These are phyloP conservation scores for Ephemerocybe angulata DNA, from an alignment of 768 basidiomycete species.

Conservation along the genomic window DNA sequence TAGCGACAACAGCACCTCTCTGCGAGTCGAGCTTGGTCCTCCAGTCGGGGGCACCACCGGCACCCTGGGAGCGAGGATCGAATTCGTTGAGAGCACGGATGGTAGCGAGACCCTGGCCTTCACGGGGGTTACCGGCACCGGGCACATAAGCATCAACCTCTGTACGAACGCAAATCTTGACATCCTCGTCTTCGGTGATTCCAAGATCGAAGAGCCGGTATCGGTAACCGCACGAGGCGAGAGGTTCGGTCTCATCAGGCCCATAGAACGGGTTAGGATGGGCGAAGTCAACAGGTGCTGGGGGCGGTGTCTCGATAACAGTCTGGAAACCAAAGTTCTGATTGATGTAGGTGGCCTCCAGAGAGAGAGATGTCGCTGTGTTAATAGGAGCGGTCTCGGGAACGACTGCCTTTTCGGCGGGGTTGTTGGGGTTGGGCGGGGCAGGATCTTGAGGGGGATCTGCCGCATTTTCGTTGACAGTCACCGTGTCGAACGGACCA, in stretches of 20 bases:
- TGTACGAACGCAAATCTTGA: slow-evolving; percentile 89
- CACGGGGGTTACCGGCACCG: slow-evolving; percentile 56
- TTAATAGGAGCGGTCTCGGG: slow-evolving; percentile 86
- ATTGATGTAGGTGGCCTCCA: slow-evolving; percentile 99
- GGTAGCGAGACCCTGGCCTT: slow-evolving; percentile 79
- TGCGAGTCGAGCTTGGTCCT: slow-evolving; percentile 94
- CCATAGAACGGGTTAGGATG: slow-evolving; percentile 95
- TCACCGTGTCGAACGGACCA: slow-evolving; percentile 94
- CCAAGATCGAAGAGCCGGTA: slow-evolving; percentile 95
- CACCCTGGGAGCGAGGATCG: slow-evolving; percentile 83
- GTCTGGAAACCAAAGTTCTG: slow-evolving; percentile 98
- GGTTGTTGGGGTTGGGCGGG: slow-evolving; percentile 75
- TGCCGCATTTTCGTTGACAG: slow-evolving; percentile 97
- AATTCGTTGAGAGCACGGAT: slow-evolving; percentile 97
- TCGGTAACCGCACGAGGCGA: slow-evolving; percentile 94
- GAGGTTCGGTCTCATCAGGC: slow-evolving; percentile 89
- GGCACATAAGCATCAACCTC: slow-evolving; percentile 89
- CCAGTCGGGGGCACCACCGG: slow-evolving; percentile 98
- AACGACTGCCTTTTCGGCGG: slow-evolving; percentile 54
- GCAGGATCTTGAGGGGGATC: slow-evolving; percentile 87
- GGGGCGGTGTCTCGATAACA: slow-evolving; percentile 66
- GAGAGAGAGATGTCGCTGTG: slow-evolving; percentile 85
- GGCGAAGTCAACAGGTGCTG: slow-evolving; percentile 66
- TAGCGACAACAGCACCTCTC: slow-evolving; percentile 95
- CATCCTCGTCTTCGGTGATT: slow-evolving; percentile 85